phyloP scores from a whole-genome alignment of 2,329 filamentous ascomycete species.

The Sporothrix sp. region DNA sequence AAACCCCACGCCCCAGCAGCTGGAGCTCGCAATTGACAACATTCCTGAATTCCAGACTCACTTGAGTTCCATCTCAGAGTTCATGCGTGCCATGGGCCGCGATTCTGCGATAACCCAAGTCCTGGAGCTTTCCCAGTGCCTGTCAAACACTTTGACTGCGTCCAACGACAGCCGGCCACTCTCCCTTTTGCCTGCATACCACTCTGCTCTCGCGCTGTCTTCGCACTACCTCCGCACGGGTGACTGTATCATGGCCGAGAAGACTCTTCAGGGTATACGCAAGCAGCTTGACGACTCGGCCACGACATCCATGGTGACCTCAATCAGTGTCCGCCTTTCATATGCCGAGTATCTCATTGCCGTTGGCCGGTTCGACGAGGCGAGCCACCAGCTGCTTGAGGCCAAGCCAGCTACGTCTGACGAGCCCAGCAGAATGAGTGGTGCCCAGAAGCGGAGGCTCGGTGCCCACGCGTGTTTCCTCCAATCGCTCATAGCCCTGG shows the following conservation, averaged over 20 bases:
- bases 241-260: slow-evolving; percentile 39
- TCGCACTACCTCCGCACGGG: slow-evolving; percentile 46
- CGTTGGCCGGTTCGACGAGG: slow-evolving; percentile 55
- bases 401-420: slow-evolving; percentile 6
- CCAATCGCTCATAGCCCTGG: slow-evolving; percentile 55
- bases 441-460: slow-evolving; percentile 8
- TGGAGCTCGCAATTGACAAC: slow-evolving; percentile 40
- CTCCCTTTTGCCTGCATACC: slow-evolving; percentile 31
- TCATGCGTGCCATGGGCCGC: slow-evolving; percentile 42
- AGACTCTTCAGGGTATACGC: slow-evolving; percentile 49
- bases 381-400: slow-evolving; percentile 22
- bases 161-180: neutral
- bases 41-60: slow-evolving; percentile 39
- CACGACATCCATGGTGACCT: slow-evolving; percentile 25
- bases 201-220: slow-evolving; percentile 39
- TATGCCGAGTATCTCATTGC: slow-evolving; percentile 66
- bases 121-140: slow-evolving; percentile 35
- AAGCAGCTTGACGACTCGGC: slow-evolving; percentile 33
- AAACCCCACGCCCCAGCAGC: slow-evolving; percentile 31
- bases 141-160: slow-evolving; percentile 27
- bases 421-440: neutral
- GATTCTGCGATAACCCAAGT: slow-evolving; percentile 36
- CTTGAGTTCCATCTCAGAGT: slow-evolving; percentile 41
- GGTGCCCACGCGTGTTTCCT: slow-evolving; percentile 49
- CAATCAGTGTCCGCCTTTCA: slow-evolving; percentile 53